Evolutionary conservation across 768 basidiomycete species (phyloP).

Genomic region (Naganishia randhawae): DNA sequence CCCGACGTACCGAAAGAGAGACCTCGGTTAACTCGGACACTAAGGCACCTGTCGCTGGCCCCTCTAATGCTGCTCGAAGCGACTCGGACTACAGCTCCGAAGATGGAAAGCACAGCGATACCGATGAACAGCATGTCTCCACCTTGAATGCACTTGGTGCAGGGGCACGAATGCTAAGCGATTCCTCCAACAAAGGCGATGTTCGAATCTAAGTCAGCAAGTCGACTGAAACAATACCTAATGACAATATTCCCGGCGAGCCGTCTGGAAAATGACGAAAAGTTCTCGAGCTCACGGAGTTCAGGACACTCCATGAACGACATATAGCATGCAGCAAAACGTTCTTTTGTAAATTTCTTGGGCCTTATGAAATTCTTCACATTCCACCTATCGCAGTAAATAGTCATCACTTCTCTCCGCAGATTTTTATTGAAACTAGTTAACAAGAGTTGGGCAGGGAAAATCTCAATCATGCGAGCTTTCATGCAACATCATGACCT

Average conservation of each 20-base stretch:
- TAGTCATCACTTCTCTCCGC: too few species aligned
- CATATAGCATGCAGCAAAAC: not conserved
- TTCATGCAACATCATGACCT: too few species aligned
- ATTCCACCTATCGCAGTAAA: too few species aligned
- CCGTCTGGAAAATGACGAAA: not conserved
- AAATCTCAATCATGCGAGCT: too few species aligned
- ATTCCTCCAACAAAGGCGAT: not conserved
- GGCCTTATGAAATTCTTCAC: not conserved
- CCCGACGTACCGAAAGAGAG: slow-evolving; percentile 2
- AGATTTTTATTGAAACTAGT: too few species aligned
- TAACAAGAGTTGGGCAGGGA: too few species aligned
- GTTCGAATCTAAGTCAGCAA: not conserved
- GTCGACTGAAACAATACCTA: not conserved
- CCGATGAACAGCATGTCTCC: not conserved
- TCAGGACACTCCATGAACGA: not conserved
- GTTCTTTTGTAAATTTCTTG: not conserved
- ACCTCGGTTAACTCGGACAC: not conserved
- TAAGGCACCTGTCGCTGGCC: not conserved
- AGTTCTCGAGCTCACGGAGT: not conserved
- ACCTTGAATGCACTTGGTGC: not conserved
- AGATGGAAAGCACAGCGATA: not conserved
- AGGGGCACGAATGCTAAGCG: not conserved
- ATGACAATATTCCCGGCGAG: slow-evolving; percentile 1
- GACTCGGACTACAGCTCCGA: slow-evolving; percentile 15
- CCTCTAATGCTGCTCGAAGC: not conserved